Percentiles rank a stretch among this genome's conserved stretches.
phyloP scores from a whole-genome alignment of 345 rosid species.

The Citrus medica region DNA sequence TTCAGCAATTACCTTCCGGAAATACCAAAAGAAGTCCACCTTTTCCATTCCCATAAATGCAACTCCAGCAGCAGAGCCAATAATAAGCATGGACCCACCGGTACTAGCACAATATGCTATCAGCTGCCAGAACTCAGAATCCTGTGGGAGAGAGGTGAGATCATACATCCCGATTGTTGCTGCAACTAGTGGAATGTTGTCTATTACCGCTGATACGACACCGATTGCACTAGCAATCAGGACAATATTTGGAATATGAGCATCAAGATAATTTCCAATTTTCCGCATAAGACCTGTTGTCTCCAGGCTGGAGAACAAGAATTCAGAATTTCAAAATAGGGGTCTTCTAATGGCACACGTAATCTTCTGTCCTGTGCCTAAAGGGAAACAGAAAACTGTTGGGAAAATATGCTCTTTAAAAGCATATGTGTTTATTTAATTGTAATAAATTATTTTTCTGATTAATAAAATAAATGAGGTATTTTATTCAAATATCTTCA shows the following conservation, averaged over 20 bases:
- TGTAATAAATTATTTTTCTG: too few species aligned
- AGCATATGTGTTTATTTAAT: too few species aligned
- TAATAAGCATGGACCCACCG: conserved; percentile 90
- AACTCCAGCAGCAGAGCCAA: conserved; percentile 98
- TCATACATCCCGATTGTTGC: conserved; percentile 99
- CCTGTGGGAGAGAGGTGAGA: conserved; percentile 72
- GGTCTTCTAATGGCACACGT: neutral
- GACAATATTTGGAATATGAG: conserved; percentile 70
- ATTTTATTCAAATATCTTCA: too few species aligned
- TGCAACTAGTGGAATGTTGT: conserved; percentile 90
- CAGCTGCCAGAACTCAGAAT: conserved; percentile 93
- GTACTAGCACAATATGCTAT: conserved; percentile 90
- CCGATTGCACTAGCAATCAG: conserved; percentile 80
- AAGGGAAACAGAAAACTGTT: neutral
- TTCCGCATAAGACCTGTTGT: conserved; percentile 88
- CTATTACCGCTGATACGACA: conserved; percentile 83
- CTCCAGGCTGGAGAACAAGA: conserved; percentile 56
- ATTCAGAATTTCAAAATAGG: neutral
- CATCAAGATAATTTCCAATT: conserved; percentile 87
- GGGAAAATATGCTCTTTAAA: too few species aligned
- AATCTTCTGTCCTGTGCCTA: neutral
- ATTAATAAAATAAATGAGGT: too few species aligned
- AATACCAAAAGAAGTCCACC: conserved; percentile 93
- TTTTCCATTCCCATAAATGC: conserved; percentile 98
- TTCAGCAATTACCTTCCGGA: conserved; percentile 58